Evolutionary conservation across 768 basidiomycete genomes (phyloP).

Genomic region (Podaxis rugospora): DNA sequence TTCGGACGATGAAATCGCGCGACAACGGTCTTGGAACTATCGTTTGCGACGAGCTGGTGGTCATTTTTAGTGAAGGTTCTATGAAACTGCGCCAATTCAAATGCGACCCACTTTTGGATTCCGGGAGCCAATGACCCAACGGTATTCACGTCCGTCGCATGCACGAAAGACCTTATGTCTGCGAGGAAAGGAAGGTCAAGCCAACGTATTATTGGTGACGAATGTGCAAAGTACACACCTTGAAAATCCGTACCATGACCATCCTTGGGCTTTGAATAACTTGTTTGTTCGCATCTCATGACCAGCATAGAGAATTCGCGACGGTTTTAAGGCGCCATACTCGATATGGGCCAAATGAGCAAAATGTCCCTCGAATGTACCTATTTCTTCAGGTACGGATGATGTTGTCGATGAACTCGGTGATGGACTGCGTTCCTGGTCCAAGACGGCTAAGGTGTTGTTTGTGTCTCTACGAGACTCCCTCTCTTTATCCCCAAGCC

Average conservation of each 20-base stretch:
- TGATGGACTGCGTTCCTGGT: not conserved
- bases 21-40: not conserved
- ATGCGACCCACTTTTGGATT: not conserved
- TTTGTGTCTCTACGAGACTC: not conserved
- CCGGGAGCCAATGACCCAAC: not conserved
- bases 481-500: slow-evolving; percentile 1
- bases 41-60: slow-evolving; percentile 2
- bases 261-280: not conserved
- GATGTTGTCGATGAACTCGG: not conserved
- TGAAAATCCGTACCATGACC: slow-evolving; percentile 4
- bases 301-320: slow-evolving; percentile 7
- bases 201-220: not conserved
- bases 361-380: slow-evolving; percentile 1
- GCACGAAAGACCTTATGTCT: slow-evolving; percentile 6
- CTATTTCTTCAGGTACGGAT: not conserved
- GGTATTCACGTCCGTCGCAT: slow-evolving; percentile 6
- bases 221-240: not conserved
- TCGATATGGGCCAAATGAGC: slow-evolving; percentile 6
- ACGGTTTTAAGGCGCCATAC: not conserved
- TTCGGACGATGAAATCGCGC: slow-evolving; percentile 1
- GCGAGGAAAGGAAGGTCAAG: not conserved
- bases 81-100: not conserved
- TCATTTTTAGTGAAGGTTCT: not conserved
- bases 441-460: not conserved
- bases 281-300: not conserved